Base-by-base conservation (phyloP, 352 stramenopile species). In the Pythium pyrilobum region DNA sequence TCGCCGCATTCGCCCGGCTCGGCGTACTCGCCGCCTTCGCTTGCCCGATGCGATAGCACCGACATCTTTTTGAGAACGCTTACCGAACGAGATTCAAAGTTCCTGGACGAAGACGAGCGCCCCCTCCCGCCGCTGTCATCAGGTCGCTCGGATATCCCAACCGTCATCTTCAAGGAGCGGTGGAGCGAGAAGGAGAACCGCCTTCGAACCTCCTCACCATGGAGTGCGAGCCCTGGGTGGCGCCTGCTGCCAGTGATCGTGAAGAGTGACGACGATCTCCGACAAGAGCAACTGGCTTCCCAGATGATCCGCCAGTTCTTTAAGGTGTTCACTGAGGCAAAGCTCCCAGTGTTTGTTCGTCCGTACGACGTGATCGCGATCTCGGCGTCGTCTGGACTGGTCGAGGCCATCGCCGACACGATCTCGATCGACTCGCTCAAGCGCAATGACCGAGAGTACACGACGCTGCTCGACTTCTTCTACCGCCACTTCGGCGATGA, bases 381-480 rank as follows among this genome's bases (percentile, higher is more conserved):
- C 32, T 91, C 88, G 27, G 63, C 85, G 20, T 91, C 84, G 13
- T 96, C 92, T 5, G 97, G 96, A 31, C 81, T 99, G 25, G 96
- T 99, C 53, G 95, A 99, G 70, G 93, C 93, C 44, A 95, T 99
- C 33, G 80, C 92, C 15, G 96, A 99, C 75, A 96, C 96, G 18
- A 96, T 98, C 51, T 99, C 96, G 15, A 89, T 99, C 52, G 96
- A 99, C 72, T 96, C 92, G 37, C 70, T 99, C 38, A 99, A 98
- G 80, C 93, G 96, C 56, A 98, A 98, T 55, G 91, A 98, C 68
- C 81, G 78, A 24, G 74, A 95, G 45, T 98, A 87, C 66, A 87
- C 77, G 53, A 92, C 82, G 50, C 76, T 99, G 10, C 70, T 93
- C 16, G 89, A 97, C 49, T 98, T 98, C 45, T 99, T 98, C 66